Evolutionary conservation across 1,139 yeast genomes (phyloP).

Genomic region (Eremothecium sinecaudum): DNA sequence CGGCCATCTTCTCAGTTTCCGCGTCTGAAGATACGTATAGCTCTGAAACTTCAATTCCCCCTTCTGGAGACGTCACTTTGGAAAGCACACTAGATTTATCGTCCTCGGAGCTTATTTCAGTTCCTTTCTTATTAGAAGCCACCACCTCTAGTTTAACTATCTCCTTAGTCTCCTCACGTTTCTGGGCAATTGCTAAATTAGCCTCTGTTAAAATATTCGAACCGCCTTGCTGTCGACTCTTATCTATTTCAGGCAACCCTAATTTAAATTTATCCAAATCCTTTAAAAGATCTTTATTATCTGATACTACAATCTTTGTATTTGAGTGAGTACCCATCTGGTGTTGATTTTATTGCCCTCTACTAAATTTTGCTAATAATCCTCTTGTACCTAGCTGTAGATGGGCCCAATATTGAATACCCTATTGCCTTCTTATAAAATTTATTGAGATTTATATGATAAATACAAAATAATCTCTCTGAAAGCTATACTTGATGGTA

Average conservation of each 20-base stretch:
- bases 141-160: background rate
- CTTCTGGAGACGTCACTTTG: slow-evolving; percentile 19
- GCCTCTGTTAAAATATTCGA: slow-evolving; percentile 8
- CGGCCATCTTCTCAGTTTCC: slow-evolving; percentile 29
- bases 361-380: background rate
- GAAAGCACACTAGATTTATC: slow-evolving; percentile 22
- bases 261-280: background rate
- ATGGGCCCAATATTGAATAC: too few relatives aligned
- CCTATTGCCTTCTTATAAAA: too few relatives aligned
- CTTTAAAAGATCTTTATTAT: background rate
- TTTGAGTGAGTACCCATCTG: slow-evolving; percentile 4
- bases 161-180: background rate
- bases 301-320: background rate
- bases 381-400: too few relatives aligned
- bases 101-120: slow-evolving; percentile 13
- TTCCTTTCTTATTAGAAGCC: slow-evolving; percentile 1
- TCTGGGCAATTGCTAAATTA: slow-evolving; percentile 7
- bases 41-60: slow-evolving; percentile 19
- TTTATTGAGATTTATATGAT: too few relatives aligned
- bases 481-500: too few relatives aligned
- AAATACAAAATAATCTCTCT: too few relatives aligned
- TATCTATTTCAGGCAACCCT: background rate
- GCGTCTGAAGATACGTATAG: slow-evolving; percentile 29
- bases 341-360: background rate
- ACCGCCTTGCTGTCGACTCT: background rate